A percentile compares a stretch with the other conserved stretches of the same genome.
phyloP scores from a whole-genome alignment of 2,329 filamentous ascomycete species.

The Mycogone perniciosa region DNA sequence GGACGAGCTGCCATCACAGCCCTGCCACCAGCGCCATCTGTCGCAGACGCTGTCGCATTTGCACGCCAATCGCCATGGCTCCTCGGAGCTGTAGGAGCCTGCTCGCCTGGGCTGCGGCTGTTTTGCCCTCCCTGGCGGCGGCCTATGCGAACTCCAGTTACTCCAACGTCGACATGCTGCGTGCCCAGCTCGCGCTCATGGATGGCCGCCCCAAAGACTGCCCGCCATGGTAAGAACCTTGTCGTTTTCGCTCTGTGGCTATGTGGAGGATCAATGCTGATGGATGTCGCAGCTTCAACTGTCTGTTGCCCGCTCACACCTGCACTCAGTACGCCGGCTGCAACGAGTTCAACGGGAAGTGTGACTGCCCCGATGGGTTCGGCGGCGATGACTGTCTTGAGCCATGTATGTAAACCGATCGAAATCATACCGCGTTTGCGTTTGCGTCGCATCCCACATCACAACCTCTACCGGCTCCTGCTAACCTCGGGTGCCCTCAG shows the following conservation, averaged over 20 bases:
- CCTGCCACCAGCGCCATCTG: slow-evolving; percentile 1
- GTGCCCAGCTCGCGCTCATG: slow-evolving; percentile 62
- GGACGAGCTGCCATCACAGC: background rate
- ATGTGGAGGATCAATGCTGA: slow-evolving; percentile 9
- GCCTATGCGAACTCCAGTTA: slow-evolving; percentile 49
- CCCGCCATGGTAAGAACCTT: slow-evolving; percentile 60
- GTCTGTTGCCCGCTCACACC: slow-evolving; percentile 83
- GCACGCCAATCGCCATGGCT: slow-evolving; percentile 32
- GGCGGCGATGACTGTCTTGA: slow-evolving; percentile 89
- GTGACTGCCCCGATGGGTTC: slow-evolving; percentile 84
- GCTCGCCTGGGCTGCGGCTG: slow-evolving; percentile 32
- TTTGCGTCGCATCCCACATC: background rate
- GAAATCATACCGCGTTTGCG: background rate
- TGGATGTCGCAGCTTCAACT: slow-evolving; percentile 75
- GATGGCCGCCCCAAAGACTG: slow-evolving; percentile 70
- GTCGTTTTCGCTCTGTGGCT: background rate
- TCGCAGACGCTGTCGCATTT: slow-evolving; percentile 15
- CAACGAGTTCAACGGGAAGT: slow-evolving; percentile 86
- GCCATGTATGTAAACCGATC: slow-evolving; percentile 50
- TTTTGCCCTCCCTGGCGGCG: slow-evolving; percentile 34
- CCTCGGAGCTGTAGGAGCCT: slow-evolving; percentile 31
- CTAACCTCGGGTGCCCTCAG: slow-evolving; percentile 26
- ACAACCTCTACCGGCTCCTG: background rate
- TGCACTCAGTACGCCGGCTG: slow-evolving; percentile 89
- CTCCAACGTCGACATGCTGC: slow-evolving; percentile 54